Conservation (phyloP, 2,329 filamentous ascomycete genomes). For the Talaromyces funiculosus region DNA sequence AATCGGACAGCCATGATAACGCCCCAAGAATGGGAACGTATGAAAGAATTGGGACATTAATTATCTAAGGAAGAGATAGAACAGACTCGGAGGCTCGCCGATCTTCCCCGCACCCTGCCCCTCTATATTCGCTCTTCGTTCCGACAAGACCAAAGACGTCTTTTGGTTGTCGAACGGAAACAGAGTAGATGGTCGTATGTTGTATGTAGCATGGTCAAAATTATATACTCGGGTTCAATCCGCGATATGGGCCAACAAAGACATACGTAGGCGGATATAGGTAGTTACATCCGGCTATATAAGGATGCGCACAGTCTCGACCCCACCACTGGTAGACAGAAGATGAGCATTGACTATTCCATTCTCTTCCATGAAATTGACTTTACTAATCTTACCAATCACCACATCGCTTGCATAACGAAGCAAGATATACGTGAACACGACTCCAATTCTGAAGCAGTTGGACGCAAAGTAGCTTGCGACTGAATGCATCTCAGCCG, state of each 20-base stretch:
- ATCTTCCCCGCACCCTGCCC: not conserved
- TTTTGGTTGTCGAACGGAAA: not conserved
- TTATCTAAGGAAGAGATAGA: not conserved
- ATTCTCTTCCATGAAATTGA: not conserved
- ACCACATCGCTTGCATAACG: too few species aligned
- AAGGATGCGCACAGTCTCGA: not conserved
- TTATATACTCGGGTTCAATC: not conserved
- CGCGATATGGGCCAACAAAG: not conserved
- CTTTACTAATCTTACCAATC: not conserved
- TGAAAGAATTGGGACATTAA: not conserved
- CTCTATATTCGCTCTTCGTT: not conserved
- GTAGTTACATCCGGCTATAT: not conserved
- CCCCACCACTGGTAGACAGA: not conserved
- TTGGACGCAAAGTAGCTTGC: too few species aligned
- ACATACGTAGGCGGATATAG: not conserved
- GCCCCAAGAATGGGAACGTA: not conserved
- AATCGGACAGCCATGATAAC: not conserved
- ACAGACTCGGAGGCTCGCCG: not conserved
- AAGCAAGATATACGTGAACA: not conserved
- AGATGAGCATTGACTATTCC: not conserved
- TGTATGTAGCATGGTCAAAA: not conserved
- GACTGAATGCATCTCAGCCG: constrained; percentile 10
- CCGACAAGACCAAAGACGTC: not conserved
- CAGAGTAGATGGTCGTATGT: not conserved
- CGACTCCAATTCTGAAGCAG: too few species aligned